phyloP scores from a whole-genome alignment of 1,139 yeast genomes.

The Candida sp. region DNA sequence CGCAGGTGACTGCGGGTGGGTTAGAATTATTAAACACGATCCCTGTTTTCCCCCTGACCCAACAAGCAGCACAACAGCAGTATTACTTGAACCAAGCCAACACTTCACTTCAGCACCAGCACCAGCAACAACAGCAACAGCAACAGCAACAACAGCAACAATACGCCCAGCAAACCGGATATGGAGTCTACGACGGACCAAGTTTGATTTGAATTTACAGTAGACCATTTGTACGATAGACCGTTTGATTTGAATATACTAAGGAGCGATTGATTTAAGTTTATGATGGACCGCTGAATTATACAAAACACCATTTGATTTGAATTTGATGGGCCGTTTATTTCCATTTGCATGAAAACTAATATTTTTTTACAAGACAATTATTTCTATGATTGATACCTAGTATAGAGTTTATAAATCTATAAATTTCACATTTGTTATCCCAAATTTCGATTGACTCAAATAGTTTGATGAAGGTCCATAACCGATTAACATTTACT shows the following conservation, averaged over 20 bases:
- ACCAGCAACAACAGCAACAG: conserved; percentile 11
- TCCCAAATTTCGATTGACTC: neutral
- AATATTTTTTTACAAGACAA: neutral
- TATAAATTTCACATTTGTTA: neutral
- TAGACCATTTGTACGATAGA: too few relatives aligned
- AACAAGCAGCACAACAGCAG: conserved; percentile 36
- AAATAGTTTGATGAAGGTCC: too few relatives aligned
- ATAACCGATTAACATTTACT: too few relatives aligned
- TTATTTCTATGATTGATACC: neutral
- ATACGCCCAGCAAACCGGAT: conserved; percentile 9
- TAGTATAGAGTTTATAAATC: neutral
- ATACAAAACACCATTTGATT: too few relatives aligned
- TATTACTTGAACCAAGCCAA: conserved; percentile 35
- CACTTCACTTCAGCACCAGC: conserved; percentile 30
- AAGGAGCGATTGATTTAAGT: too few relatives aligned
- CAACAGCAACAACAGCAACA: too few relatives aligned
- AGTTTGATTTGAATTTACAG: conserved; percentile 17
- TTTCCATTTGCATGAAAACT: neutral
- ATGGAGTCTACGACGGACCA: conserved; percentile 20
- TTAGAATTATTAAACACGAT: conserved; percentile 58
- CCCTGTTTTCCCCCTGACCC: conserved; percentile 66
- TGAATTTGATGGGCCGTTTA: too few relatives aligned
- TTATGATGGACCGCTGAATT: too few relatives aligned
- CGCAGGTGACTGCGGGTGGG: conserved; percentile 67
- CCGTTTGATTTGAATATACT: too few relatives aligned